These are phyloP conservation scores for Solanum hybrid DNA, from an alignment of 305 asterid genomes.

Conservation along the genomic window DNA sequence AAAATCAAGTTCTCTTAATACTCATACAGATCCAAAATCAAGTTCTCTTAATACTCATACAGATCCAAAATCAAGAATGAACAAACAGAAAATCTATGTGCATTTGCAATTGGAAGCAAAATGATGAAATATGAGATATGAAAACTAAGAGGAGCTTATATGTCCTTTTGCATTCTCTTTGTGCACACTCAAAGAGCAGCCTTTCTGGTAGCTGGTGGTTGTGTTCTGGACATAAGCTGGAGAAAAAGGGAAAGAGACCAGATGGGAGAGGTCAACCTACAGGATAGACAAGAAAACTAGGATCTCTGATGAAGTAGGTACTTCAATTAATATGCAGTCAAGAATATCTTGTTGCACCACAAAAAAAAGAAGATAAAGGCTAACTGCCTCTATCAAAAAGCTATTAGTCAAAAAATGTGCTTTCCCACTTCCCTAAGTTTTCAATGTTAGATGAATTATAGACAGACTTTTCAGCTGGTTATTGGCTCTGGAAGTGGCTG, in stretches of 20 bases:
- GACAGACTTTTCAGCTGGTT: not conserved
- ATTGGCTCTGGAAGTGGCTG: not conserved
- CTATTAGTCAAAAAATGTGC: not conserved
- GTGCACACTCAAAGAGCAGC: not conserved
- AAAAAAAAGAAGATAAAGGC: not conserved
- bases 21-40: not conserved
- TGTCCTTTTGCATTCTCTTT: not conserved
- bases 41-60: not conserved
- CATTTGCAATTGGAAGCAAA: not conserved
- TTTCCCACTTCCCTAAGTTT: not conserved
- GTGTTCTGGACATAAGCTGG: not conserved
- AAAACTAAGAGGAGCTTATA: not conserved
- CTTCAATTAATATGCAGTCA: not conserved
- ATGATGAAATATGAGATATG: not conserved
- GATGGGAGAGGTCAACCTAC: not conserved
- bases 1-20: not conserved
- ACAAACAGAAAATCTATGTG: not conserved
- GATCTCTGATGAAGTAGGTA: not conserved
- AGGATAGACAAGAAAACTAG: not conserved
- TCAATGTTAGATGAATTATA: not conserved
- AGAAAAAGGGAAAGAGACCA: not conserved
- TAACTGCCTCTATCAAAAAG: not conserved
- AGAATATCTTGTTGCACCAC: not conserved
- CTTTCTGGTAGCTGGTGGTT: not conserved
- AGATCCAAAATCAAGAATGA: not conserved